phyloP scores from a whole-genome alignment of 1,284 basidiomycete genomes.

The Rhodofomes roseus region DNA sequence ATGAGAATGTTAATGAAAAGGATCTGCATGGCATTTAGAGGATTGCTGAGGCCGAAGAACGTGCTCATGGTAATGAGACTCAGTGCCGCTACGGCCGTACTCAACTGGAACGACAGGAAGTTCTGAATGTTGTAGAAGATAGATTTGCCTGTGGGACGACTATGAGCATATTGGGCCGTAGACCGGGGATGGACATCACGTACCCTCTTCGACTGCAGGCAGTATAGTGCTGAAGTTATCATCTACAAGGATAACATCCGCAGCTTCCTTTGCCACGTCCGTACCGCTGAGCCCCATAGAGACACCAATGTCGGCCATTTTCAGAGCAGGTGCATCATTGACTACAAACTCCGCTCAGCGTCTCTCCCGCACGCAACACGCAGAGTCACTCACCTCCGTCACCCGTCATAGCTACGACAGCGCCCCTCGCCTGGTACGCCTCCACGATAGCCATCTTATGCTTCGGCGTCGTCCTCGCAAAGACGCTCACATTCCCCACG shows the following conservation, averaged over 20 bases:
- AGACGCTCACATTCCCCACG: slow-evolving; percentile 83
- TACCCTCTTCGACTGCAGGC: slow-evolving; percentile 93
- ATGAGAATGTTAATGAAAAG: slow-evolving; percentile 98
- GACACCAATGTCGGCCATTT: slow-evolving; percentile 97
- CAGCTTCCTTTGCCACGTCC: slow-evolving; percentile 97
- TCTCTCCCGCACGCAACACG: neutral
- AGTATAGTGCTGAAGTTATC: slow-evolving; percentile 96
- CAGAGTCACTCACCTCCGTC: slow-evolving; percentile 63
- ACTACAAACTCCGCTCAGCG: slow-evolving; percentile 44
- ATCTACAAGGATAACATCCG: slow-evolving; percentile 95
- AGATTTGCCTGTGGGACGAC: slow-evolving; percentile 66
- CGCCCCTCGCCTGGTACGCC: slow-evolving; percentile 86
- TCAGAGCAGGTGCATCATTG: slow-evolving; percentile 95
- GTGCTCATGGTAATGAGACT: slow-evolving; percentile 95
- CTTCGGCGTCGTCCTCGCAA: slow-evolving; percentile 91
- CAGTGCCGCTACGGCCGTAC: slow-evolving; percentile 92
- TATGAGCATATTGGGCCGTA: neutral
- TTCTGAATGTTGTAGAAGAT: slow-evolving; percentile 99
- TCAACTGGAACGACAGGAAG: slow-evolving; percentile 95
- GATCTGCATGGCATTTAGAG: slow-evolving; percentile 98
- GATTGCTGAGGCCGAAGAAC: slow-evolving; percentile 84
- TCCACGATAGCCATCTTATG: slow-evolving; percentile 98
- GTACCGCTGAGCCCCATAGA: slow-evolving; percentile 97
- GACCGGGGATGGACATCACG: slow-evolving; percentile 11
- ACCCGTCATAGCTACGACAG: slow-evolving; percentile 96